Evolutionary conservation across 2,329 filamentous ascomycete genomes (phyloP), one percentile per base, ranked within the genome.

Genomic region (Pseudocercospora musae): DNA sequence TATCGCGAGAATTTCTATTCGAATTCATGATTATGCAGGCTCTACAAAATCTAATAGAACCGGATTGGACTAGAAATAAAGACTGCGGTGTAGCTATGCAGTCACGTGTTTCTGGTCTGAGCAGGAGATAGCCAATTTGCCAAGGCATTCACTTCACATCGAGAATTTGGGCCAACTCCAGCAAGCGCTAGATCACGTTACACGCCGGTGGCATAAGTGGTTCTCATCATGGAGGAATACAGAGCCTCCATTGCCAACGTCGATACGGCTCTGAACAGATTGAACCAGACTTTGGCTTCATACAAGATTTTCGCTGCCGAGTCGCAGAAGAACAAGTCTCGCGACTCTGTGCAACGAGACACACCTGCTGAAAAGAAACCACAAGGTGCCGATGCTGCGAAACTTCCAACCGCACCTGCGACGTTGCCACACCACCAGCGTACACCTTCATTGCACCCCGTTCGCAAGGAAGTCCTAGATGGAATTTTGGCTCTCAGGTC

Each of bases 251-350:
- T 73, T 9, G 64, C 70, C 37, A 67, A 68, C 53, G 71, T 73
- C 13, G 72, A 74, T 53, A 69, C 66, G 23, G 72, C 72, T 15
- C 60, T 74, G 57, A 65, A 62, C n/a, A 63, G 72, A 4, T 65
- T 74, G 50, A 74, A 73, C 46, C 67, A 70, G 46, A 74, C 72
- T 18, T 58, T 74, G 42, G 70, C 66, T 10, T 71, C 72, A 7
- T 73, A 73, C 65, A 69, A 67, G 29, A 48, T 70, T n/a, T 58
- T 62, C 27, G 52, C 61, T n/a, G 62, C 66, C 4, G 58, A 58
- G 52, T 53, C 52, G 48, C 58, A 58, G 59, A 56, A 61, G 11
- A 33, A 9, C 52, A 25, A 25, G 21, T 52, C 49, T 18, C 21
- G 15, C 52, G 27, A 54, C 20, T 15, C 27, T 7, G 29, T 40